Conservation (phyloP, 345 rosid species). For the Garcia nutans region DNA sequence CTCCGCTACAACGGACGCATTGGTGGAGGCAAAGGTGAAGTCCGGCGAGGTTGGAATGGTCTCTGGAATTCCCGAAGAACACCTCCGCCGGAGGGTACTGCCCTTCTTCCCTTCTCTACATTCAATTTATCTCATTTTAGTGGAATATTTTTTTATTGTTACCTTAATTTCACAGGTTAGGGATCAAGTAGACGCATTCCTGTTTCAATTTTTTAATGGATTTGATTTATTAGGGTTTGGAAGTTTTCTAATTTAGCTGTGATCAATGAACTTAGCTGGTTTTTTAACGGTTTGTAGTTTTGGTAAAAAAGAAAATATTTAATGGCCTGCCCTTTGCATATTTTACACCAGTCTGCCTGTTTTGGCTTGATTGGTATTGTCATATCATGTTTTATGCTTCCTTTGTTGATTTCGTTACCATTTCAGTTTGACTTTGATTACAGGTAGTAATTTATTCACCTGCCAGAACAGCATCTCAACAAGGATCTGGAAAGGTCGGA, state of each 20-base stretch:
- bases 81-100: constrained; percentile 34
- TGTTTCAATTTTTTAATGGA: not conserved
- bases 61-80: constrained; percentile 40
- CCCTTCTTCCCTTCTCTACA: not conserved
- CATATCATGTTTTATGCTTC: not conserved
- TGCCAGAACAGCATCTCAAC: constrained; percentile 90
- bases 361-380: not conserved
- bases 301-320: too few species aligned
- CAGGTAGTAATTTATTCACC: constrained; percentile 93
- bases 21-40: constrained; percentile 40
- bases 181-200: not conserved
- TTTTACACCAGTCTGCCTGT: not conserved
- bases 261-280: not conserved
- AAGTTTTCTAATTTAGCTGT: not conserved
- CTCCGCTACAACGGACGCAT: constrained; percentile 30
- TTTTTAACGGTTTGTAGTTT: too few species aligned
- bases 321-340: not conserved
- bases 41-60: constrained; percentile 42
- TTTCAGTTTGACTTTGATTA: constrained; percentile 7
- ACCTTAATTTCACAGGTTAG: not conserved
- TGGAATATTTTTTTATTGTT: not conserved
- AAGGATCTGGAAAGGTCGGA: constrained; percentile 96
- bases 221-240: not conserved
- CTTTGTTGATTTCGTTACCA: not conserved
- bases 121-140: too few species aligned